phyloP scores from a whole-genome alignment of 176 grass and related monocot genomes.

The Aegilops bicornis region DNA sequence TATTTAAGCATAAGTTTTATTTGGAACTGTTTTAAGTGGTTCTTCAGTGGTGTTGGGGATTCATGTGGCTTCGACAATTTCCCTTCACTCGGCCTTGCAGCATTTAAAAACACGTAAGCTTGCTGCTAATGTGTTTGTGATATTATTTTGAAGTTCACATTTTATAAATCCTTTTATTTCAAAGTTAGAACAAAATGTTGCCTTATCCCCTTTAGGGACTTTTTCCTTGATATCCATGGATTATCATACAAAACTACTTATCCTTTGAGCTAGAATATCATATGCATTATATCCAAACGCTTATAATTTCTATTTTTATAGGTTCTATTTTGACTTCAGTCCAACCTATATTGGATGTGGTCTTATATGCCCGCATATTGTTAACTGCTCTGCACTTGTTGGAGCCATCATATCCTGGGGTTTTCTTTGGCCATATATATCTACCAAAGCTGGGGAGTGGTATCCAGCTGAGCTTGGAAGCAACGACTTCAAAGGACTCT shows the following conservation, averaged over 20 bases:
- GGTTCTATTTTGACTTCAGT: constrained; percentile 95
- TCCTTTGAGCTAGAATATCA: background rate
- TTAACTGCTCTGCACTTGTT: constrained; percentile 79
- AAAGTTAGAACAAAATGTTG: background rate
- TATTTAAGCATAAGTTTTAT: constrained; percentile 92
- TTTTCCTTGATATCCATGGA: too few species aligned
- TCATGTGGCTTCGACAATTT: constrained; percentile 90
- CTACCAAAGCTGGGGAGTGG: constrained; percentile 69
- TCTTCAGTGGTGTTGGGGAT: constrained; percentile 82
- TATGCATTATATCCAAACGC: background rate
- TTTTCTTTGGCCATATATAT: constrained; percentile 83
- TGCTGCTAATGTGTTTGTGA: background rate
- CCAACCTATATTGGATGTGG: constrained; percentile 89
- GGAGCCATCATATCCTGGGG: constrained; percentile 92
- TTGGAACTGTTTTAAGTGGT: constrained; percentile 95
- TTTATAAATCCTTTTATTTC: background rate
- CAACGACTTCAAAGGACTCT: constrained; percentile 87
- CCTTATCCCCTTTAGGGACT: background rate
- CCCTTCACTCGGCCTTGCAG: constrained; percentile 65
- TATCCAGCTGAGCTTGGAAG: constrained; percentile 71
- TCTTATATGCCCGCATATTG: constrained; percentile 88
- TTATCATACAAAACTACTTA: background rate
- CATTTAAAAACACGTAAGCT: constrained; percentile 84
- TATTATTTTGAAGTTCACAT: background rate
- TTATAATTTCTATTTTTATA: constrained; percentile 33